Evolutionary conservation across 768 basidiomycete genomes (phyloP).

Genomic region (Astraeus odoratus): DNA sequence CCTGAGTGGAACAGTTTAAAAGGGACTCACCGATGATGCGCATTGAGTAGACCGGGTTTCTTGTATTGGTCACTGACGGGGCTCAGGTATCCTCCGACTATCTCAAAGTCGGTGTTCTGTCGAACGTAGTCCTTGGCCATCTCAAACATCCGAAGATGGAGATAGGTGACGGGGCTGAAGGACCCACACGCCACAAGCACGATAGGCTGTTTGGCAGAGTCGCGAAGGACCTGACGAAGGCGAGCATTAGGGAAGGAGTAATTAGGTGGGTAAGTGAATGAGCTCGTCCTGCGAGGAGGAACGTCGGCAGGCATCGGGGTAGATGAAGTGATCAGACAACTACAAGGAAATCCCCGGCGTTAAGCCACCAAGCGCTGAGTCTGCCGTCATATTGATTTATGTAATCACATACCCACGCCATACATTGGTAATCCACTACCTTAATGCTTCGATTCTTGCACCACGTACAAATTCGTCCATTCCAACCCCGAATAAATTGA

Average conservation of each 20-base stretch:
- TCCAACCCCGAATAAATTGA: no score
- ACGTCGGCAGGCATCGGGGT: constrained; percentile 20
- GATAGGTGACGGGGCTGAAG: constrained; percentile 97
- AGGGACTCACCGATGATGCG: constrained; percentile 74
- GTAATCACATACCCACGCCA: constrained; percentile 9
- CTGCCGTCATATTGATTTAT: background rate
- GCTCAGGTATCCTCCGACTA: constrained; percentile 92
- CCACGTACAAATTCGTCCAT: no score
- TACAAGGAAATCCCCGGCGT: background rate
- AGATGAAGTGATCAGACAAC: constrained; percentile 7
- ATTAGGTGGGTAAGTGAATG: constrained; percentile 57
- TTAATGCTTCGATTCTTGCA: no score
- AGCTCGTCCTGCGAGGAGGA: constrained; percentile 14
- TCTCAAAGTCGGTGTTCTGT: constrained; percentile 88
- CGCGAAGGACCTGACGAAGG: constrained; percentile 48
- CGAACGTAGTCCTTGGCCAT: constrained; percentile 97
- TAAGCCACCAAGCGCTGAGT: background rate
- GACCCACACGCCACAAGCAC: constrained; percentile 96
- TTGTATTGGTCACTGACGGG: constrained; percentile 96
- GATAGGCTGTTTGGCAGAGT: constrained; percentile 71
- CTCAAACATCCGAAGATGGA: constrained; percentile 98
- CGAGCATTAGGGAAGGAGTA: constrained; percentile 67
- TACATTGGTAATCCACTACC: no score
- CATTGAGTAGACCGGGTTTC: constrained; percentile 89
- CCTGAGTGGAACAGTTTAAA: background rate